Conservation (phyloP, 768 basidiomycete species). For the Trametes cingulata region DNA sequence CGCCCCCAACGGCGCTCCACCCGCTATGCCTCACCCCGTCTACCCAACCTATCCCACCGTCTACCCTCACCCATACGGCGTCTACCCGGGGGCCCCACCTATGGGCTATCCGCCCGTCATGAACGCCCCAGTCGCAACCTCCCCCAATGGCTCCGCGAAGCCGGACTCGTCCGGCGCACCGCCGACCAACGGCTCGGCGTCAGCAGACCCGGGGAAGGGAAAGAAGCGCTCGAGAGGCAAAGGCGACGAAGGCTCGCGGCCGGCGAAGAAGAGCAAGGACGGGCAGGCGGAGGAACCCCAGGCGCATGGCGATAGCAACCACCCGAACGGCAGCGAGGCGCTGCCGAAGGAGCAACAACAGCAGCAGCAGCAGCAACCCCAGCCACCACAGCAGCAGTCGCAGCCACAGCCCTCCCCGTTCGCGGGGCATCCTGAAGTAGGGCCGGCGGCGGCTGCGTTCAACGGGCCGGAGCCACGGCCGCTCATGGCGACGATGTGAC, state of each 20-base stretch:
- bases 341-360: constrained; percentile 12
- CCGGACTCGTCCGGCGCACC: constrained; percentile 18
- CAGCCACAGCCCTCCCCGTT: constrained; percentile 8
- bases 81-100: constrained; percentile 23
- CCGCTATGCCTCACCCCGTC: constrained; percentile 34
- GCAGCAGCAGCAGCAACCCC: constrained; percentile 6
- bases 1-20: constrained; percentile 31
- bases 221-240: constrained; percentile 30
- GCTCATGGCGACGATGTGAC: constrained; percentile 24
- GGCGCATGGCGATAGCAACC: neutral
- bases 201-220: constrained; percentile 30
- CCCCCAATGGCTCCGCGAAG: constrained; percentile 32
- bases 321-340: constrained; percentile 4
- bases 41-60: constrained; percentile 39
- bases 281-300: constrained; percentile 6
- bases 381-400: constrained; percentile 6
- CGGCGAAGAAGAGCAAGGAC: constrained; percentile 37
- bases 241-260: constrained; percentile 33
- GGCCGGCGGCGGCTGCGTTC: constrained; percentile 16
- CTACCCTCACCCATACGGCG: constrained; percentile 35
- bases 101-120: constrained; percentile 24
- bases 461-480: constrained; percentile 20
- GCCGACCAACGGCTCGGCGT: constrained; percentile 23
- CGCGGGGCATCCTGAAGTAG: constrained; percentile 11
- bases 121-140: constrained; percentile 17